These are phyloP conservation scores for Penicillium salamii DNA, from an alignment of 495 filamentous ascomycete species.

Conservation along the genomic window DNA sequence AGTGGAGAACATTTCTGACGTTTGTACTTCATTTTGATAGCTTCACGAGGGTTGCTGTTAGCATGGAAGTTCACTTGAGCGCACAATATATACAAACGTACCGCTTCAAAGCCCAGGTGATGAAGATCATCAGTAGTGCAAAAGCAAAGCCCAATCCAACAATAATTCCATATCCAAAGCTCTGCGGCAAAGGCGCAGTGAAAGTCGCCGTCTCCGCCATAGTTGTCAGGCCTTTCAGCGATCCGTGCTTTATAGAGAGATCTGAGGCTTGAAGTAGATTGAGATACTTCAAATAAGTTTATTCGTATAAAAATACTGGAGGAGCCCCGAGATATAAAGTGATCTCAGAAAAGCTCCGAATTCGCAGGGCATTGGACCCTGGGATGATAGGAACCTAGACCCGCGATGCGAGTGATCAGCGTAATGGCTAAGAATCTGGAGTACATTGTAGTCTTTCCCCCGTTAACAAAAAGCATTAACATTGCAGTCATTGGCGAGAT, in stretches of 20 bases:
- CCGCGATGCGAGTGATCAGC: conserved; percentile 3
- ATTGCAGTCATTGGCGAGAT: not conserved
- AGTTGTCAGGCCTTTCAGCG: not conserved
- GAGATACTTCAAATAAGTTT: too few species aligned
- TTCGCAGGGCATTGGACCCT: conserved; percentile 29
- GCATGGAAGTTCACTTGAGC: not conserved
- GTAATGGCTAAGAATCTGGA: not conserved
- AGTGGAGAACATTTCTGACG: conserved; percentile 96
- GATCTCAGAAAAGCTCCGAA: conserved; percentile 20
- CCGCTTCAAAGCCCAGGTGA: conserved; percentile 75
- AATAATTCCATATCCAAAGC: conserved; percentile 81
- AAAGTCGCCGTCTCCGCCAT: conserved; percentile 25
- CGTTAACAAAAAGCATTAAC: too few species aligned
- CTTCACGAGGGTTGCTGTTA: conserved; percentile 25
- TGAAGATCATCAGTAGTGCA: conserved; percentile 76
- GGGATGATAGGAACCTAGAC: conserved; percentile 1
- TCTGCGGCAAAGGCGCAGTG: conserved; percentile 60
- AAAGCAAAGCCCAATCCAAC: conserved; percentile 73
- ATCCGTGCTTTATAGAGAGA: too few species aligned
- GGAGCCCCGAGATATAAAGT: not conserved
- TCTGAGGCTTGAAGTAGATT: too few species aligned
- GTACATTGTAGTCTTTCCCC: too few species aligned
- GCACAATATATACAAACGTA: conserved; percentile 13
- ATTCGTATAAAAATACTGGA: too few species aligned
- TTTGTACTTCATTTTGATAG: conserved; percentile 93